Base-by-base conservation (phyloP, 2,329 filamentous ascomycete species). In the Pyricularia grisea region DNA sequence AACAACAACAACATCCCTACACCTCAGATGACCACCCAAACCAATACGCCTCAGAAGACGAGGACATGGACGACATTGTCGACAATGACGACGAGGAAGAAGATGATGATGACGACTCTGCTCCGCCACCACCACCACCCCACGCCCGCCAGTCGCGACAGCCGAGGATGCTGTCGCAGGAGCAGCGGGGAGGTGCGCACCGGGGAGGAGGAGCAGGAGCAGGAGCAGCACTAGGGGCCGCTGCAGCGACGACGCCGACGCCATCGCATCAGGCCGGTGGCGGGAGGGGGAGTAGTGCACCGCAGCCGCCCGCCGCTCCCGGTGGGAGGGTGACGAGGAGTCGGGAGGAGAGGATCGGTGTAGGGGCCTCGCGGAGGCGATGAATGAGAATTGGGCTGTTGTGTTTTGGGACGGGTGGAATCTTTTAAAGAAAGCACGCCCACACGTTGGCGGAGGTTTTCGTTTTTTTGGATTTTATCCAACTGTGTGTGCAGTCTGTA, bases 311-410 rank as follows among this genome's bases (percentile, higher is more conserved):
- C 20, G 73, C 73, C 2, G 74, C 75, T 20, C 73, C 74, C 7
- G 74, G 75, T 55, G 72, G 71, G 58, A 70, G 75, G 69, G 68
- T 68, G 17, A 76, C 75, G 66, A 72, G 76, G 70, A 75, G 71
- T 20, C 71, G 76, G 33, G 77, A 78, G 63, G 77, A 78, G 73
- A 72, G 77, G 67, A 73, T 76, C 7, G 75, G 74, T 23, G 69
- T 74, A 1, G 69, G 71, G 10, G 72, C 74, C 61, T 72, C 73
- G 30, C 60, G 68, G 67, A 67, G 72, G 67, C 72, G 73, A 28
- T 33, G 31, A 33, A 10, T 11, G 31, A 33, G 11, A 33, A 31
- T 33, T 12, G 14, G 36, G 36, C 14, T 50, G 14, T 50, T 50
- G 36, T 50, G 14, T 50, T 20, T 50, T 4, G 17, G 17, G 14